Percentiles rank a stretch among this genome's conserved stretches.
These are phyloP conservation scores for Lasiosphaeria hispida DNA, from an alignment of 495 filamentous ascomycete species.

Conservation along the genomic window DNA sequence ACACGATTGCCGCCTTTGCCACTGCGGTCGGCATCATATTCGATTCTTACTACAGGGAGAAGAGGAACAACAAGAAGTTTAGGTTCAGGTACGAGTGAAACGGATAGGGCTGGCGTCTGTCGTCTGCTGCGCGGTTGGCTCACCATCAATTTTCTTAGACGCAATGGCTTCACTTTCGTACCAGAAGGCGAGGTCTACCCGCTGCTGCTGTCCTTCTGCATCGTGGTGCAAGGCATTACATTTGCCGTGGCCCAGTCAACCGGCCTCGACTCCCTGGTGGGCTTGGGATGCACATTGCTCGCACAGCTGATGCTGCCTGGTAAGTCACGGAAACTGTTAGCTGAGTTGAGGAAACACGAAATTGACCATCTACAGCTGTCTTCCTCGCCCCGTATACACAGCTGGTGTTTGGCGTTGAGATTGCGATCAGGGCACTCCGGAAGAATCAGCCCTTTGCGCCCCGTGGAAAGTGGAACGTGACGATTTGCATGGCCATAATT, in stretches of 20 bases:
- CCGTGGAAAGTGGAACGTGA: conserved; percentile 41
- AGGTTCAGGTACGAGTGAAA: conserved; percentile 26
- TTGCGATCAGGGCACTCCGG: conserved; percentile 39
- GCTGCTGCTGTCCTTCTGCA: conserved; percentile 45
- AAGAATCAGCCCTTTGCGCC: conserved; percentile 38
- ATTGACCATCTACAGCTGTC: conserved; percentile 36
- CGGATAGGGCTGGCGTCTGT: background rate
- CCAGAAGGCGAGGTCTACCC: conserved; percentile 41
- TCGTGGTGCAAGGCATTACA: conserved; percentile 45
- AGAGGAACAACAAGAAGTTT: conserved; percentile 32
- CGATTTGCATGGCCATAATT: conserved; percentile 41
- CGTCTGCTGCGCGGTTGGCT: conserved; percentile 6
- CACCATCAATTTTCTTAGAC: conserved; percentile 18
- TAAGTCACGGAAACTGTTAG: conserved; percentile 23
- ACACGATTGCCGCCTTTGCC: conserved; percentile 46
- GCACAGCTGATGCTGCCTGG: conserved; percentile 49
- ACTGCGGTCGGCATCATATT: conserved; percentile 45
- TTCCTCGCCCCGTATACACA: conserved; percentile 50
- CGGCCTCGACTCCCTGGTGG: conserved; percentile 40
- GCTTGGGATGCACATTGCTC: conserved; percentile 38
- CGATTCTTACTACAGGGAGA: conserved; percentile 40
- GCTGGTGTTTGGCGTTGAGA: conserved; percentile 44
- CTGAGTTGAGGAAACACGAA: background rate
- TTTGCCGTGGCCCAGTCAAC: conserved; percentile 46
- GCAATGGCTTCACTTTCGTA: conserved; percentile 39